phyloP scores from a whole-genome alignment of 73 alveolate genomes.

The Paramecium sexaurelia region DNA sequence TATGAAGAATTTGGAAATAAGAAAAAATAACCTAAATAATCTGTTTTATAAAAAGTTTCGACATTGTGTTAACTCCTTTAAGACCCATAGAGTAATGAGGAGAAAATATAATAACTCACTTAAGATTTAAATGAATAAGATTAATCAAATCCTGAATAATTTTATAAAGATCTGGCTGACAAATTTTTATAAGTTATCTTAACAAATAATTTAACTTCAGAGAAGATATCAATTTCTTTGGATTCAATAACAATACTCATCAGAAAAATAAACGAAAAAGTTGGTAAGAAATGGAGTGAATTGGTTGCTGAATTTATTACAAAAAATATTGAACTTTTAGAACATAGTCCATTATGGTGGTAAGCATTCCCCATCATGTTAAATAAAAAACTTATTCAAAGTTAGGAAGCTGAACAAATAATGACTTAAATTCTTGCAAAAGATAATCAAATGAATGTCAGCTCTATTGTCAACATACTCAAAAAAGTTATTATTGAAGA shows the following conservation, averaged over 20 bases:
- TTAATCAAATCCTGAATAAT: not conserved
- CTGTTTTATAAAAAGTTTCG: not conserved
- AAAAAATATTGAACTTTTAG: not conserved
- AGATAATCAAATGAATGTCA: not conserved
- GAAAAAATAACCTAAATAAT: not conserved
- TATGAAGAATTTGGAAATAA: conserved; percentile 48
- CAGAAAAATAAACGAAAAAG: not conserved
- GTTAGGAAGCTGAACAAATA: not conserved
- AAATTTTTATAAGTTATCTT: not conserved
- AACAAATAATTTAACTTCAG: not conserved
- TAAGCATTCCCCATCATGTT: conserved; percentile 46
- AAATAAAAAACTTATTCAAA: not conserved
- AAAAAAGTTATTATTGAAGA: not conserved
- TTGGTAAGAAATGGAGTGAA: conserved; percentile 33
- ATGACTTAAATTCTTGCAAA: not conserved
- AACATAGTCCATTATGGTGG: conserved; percentile 62
- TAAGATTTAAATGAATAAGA: not conserved
- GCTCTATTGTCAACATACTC: not conserved
- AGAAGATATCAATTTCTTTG: not conserved
- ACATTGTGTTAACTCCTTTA: not conserved
- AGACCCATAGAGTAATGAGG: conserved; percentile 18
- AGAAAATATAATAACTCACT: not conserved
- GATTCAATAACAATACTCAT: not conserved
- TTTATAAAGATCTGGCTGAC: conserved; percentile 17
- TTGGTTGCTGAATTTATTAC: not conserved